Evolutionary conservation across 108 stramenopile genomes (phyloP).

Genomic region (Cylindrotheca closterium): DNA sequence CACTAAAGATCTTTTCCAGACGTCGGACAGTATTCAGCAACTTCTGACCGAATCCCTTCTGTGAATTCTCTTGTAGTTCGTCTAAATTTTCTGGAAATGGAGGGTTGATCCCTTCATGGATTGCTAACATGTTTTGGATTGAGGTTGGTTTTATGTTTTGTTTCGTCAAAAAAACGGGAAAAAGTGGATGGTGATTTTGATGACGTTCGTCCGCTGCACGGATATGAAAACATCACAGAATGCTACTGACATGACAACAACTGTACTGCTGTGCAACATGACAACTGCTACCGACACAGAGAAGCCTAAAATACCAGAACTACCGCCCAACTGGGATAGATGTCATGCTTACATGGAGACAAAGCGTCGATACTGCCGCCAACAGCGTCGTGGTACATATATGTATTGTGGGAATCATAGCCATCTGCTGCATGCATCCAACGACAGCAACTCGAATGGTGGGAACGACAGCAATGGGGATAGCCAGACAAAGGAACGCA

Average conservation of each 20-base stretch:
- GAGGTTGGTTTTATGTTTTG: not conserved
- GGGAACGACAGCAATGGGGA: too few species aligned
- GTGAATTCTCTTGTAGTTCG: not conserved
- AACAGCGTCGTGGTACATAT: conserved; percentile 17
- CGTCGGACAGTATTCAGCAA: conserved; percentile 23
- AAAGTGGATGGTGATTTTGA: not conserved
- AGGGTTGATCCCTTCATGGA: conserved; percentile 15
- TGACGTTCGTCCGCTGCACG: too few species aligned
- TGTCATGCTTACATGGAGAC: conserved; percentile 63
- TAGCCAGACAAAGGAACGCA: conserved; percentile 25
- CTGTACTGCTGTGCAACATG: too few species aligned
- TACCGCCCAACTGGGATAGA: conserved; percentile 68
- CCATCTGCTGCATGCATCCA: too few species aligned
- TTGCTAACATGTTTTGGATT: not conserved
- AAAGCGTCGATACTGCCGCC: conserved; percentile 68
- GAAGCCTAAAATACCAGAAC: too few species aligned
- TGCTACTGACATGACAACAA: too few species aligned
- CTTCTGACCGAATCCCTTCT: conserved; percentile 10
- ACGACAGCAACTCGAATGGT: not conserved
- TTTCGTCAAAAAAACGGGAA: not conserved
- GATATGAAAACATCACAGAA: too few species aligned
- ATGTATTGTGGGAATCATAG: conserved; percentile 53
- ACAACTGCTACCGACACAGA: too few species aligned
- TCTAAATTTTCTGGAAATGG: conserved; percentile 11
- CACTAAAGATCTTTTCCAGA: conserved; percentile 19